Conservation (phyloP, 2,329 filamentous ascomycete genomes). For the Fusarium sp. region DNA sequence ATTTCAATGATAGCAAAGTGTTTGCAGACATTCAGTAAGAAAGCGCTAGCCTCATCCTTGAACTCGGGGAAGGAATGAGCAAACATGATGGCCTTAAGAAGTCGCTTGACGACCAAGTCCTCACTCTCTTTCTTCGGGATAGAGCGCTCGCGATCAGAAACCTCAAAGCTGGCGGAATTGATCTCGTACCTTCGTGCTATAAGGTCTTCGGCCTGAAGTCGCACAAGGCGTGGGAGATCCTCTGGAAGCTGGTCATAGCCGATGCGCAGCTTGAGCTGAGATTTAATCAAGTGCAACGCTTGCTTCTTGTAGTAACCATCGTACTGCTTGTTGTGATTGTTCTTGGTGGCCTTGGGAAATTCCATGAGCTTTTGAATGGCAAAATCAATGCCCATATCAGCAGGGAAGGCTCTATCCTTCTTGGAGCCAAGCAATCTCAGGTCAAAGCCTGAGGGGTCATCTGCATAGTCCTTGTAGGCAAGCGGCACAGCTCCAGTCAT, state of each 20-base stretch:
- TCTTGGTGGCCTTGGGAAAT: conserved; percentile 71
- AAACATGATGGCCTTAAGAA: conserved; percentile 90
- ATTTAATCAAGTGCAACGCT: conserved; percentile 86
- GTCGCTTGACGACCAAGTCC: conserved; percentile 83
- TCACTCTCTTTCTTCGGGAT: conserved; percentile 88
- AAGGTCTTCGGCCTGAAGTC: conserved; percentile 90
- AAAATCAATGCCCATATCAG: conserved; percentile 86
- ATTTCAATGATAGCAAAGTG: conserved; percentile 94
- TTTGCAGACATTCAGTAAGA: conserved; percentile 84
- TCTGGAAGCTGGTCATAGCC: conserved; percentile 90
- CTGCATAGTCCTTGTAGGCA: conserved; percentile 84
- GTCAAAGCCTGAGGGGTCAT: conserved; percentile 89
- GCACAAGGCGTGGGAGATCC: conserved; percentile 84
- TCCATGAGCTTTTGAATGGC: conserved; percentile 92
- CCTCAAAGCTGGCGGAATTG: conserved; percentile 77
- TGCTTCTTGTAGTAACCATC: conserved; percentile 94
- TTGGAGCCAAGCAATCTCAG: conserved; percentile 90
- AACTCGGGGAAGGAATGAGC: conserved; percentile 86
- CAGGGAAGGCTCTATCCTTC: conserved; percentile 87
- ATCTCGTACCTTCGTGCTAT: conserved; percentile 77
- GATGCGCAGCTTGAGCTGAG: conserved; percentile 90
- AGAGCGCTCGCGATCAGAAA: conserved; percentile 83
- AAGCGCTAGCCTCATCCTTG: conserved; percentile 77
- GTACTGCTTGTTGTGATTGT: conserved; percentile 67
- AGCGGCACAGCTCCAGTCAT: conserved; percentile 90